Base-by-base conservation (phyloP, 1,139 yeast species). In the Yamadazyma pseudoaaseri region DNA sequence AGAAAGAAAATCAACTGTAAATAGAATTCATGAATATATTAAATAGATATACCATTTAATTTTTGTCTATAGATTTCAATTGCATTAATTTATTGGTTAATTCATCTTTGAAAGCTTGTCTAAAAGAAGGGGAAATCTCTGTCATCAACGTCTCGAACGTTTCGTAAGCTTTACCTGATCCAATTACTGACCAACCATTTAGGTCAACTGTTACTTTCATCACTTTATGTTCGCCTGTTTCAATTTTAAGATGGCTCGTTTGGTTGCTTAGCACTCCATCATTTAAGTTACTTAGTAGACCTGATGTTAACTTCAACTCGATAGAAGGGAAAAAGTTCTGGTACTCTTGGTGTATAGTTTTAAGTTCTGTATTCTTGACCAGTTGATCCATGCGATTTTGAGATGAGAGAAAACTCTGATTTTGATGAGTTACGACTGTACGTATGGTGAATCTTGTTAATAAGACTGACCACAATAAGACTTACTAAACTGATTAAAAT, bases 121-220 rank as follows among this genome's bases (percentile, higher is more conserved):
- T 40, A 42, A 74, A 75, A 11, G 35, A 32, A 1, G 55, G 52
- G 3, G 78, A 70, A 8, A 49, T 36, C 0, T 37, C 36, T 69
- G 68, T 69, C 56, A 73, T 57, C 29, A 72, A 47, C 11, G 67
- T 60, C 44, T 75, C 80, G 34, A 70, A 60, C 0, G 77, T 68
- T 39, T 75, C 79, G 43, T 48, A 71, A 5, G 47, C 35, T 6
- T 41, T 39, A 16, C 31, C 28, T 2, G 31, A 36, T 2, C 39
- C 38, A 16, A 47, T 26, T 3, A 44, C 34, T 36, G 39, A 54
- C 76, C 76, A 70, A 0, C 76, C 76, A 5, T 45, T 29, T 8
- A 51, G 27, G 26, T 47, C 52, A 2, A 70, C 73, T 0, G 62
- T 37, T 1, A 67, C 47, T n/a, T 44, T 41, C n/a, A 54, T 31